phyloP scores from a whole-genome alignment of 208 protist species.

The Phytomonas serpens region DNA sequence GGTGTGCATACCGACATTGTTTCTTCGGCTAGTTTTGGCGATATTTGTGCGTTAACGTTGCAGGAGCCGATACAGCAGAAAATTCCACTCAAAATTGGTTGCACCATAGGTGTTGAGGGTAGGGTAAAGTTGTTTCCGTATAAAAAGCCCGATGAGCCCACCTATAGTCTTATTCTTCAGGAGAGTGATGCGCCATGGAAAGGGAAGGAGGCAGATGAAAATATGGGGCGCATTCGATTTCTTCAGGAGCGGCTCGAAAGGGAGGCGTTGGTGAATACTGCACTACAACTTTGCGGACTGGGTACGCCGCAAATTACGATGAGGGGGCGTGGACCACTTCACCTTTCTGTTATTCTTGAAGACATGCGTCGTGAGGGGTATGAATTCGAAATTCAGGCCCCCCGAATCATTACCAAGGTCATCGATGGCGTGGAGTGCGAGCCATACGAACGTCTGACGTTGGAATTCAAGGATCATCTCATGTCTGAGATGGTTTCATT shows the following conservation, averaged over 20 bases:
- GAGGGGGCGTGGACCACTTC: slow-evolving; percentile 93
- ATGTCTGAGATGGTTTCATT: slow-evolving; percentile 77
- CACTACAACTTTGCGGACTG: slow-evolving; percentile 53
- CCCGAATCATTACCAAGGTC: slow-evolving; percentile 78
- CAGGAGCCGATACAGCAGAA: slow-evolving; percentile 82
- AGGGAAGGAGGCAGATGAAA: slow-evolving; percentile 84
- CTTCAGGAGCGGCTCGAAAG: slow-evolving; percentile 79
- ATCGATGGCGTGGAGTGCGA: slow-evolving; percentile 79
- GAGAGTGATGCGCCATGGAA: slow-evolving; percentile 88
- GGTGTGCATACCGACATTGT: slow-evolving; percentile 73
- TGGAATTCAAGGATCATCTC: slow-evolving; percentile 76
- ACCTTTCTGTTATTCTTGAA: slow-evolving; percentile 96
- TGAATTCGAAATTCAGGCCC: slow-evolving; percentile 94
- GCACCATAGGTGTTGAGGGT: slow-evolving; percentile 60
- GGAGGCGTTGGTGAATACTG: slow-evolving; percentile 93
- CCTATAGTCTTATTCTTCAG: slow-evolving; percentile 88
- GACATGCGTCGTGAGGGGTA: slow-evolving; percentile 97
- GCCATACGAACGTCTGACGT: slow-evolving; percentile 69
- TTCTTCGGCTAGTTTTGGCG: slow-evolving; percentile 60
- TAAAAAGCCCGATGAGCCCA: slow-evolving; percentile 93
- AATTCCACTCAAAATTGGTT: slow-evolving; percentile 84
- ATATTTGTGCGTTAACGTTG: slow-evolving; percentile 79
- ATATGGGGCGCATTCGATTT: slow-evolving; percentile 44
- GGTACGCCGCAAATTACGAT: slow-evolving; percentile 67
- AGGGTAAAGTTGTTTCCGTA: slow-evolving; percentile 71